phyloP scores from a whole-genome alignment of 1,284 basidiomycete genomes.

The Rhodotorula mucilaginosa region DNA sequence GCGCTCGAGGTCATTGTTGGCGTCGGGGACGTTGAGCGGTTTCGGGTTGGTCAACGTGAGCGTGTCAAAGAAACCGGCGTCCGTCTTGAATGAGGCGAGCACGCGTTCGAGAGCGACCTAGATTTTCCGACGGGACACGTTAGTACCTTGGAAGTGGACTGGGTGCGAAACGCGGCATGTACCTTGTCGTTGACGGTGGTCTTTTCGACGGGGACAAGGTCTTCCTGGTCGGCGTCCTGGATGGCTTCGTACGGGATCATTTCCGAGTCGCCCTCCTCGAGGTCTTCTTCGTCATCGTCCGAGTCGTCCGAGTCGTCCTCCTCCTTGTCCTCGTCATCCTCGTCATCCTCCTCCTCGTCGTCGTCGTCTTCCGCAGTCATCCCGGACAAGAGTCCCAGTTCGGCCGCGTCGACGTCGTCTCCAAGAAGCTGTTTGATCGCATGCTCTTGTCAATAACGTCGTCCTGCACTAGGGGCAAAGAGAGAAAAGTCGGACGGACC shows the following conservation, averaged over 20 bases:
- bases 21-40: constrained; percentile 65
- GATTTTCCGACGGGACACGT: not conserved
- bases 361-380: constrained; percentile 39
- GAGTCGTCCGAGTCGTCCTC: constrained; percentile 18
- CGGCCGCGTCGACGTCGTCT: constrained; percentile 27
- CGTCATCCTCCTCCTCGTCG: constrained; percentile 40
- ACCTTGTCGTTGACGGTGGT: constrained; percentile 78
- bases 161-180: constrained; percentile 42
- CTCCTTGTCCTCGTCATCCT: constrained; percentile 27
- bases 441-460: not conserved
- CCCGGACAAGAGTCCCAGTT: constrained; percentile 34
- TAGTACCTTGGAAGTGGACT: constrained; percentile 4
- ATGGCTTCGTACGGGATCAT: constrained; percentile 23
- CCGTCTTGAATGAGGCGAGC: constrained; percentile 70
- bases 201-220: constrained; percentile 68
- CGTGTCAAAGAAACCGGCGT: constrained; percentile 78
- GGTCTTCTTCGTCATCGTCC: no score
- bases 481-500: not conserved
- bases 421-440: constrained; percentile 29
- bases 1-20: constrained; percentile 80
- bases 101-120: constrained; percentile 79
- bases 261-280: constrained; percentile 26
- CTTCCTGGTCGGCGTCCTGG: constrained; percentile 26
- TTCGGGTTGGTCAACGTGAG: constrained; percentile 71
- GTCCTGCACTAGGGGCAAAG: no score